Percentiles rank a stretch among this genome's conserved stretches.
Evolutionary conservation across 306 rosid genomes (phyloP).

Genomic region (Sesbania bispinosa): DNA sequence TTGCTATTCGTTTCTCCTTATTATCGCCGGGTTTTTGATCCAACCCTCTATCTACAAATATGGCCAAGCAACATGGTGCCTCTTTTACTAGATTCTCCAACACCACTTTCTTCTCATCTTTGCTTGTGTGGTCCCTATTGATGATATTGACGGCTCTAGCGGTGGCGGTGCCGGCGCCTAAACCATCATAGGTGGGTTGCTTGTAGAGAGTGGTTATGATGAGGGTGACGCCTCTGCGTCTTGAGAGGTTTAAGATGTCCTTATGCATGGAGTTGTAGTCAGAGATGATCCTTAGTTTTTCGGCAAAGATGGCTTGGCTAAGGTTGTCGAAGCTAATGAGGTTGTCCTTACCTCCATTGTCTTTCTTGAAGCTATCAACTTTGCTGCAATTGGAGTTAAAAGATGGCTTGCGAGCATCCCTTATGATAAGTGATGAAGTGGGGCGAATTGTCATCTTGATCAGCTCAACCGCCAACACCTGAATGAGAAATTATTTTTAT

Average conservation of each 20-base stretch:
- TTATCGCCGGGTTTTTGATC: background rate
- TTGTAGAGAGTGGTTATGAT: conserved; percentile 29
- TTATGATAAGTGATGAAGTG: conserved; percentile 30
- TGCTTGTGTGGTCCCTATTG: conserved; percentile 25
- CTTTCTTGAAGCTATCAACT: background rate
- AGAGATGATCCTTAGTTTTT: conserved; percentile 32
- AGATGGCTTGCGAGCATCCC: conserved; percentile 18
- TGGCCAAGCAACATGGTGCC: conserved; percentile 31
- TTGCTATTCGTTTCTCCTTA: conserved; percentile 18
- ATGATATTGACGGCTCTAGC: conserved; percentile 41
- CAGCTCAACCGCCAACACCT: conserved; percentile 33
- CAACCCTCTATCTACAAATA: conserved; percentile 33
- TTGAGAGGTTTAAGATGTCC: conserved; percentile 29
- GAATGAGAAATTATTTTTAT: background rate
- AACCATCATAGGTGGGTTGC: conserved; percentile 39
- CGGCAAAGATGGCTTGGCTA: conserved; percentile 38
- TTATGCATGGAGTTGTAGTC: conserved; percentile 35
- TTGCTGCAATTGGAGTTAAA: background rate
- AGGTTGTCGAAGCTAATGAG: conserved; percentile 37
- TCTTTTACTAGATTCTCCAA: conserved; percentile 20
- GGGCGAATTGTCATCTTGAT: conserved; percentile 27
- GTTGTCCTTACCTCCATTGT: background rate
- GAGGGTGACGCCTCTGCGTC: conserved; percentile 14
- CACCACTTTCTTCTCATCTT: conserved; percentile 29
- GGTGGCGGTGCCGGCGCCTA: conserved; percentile 33